These are phyloP conservation scores for Coemansia sp. DNA, from an alignment of 192 early-diverging fungal genomes.

Conservation along the genomic window DNA sequence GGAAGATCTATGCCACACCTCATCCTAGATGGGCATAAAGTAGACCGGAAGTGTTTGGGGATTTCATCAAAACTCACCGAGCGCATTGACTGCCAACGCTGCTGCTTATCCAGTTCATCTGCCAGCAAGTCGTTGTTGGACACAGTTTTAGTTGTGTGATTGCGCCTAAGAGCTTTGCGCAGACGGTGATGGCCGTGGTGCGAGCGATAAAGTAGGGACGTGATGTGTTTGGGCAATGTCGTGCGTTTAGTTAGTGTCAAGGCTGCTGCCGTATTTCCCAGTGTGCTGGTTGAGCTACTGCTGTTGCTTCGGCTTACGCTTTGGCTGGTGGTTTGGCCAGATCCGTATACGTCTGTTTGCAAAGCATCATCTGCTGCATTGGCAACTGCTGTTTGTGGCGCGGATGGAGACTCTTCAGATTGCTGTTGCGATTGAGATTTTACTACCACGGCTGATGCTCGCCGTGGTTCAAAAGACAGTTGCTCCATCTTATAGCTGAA, in stretches of 20 bases:
- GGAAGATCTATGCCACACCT: neutral
- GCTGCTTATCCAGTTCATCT: neutral
- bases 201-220: neutral
- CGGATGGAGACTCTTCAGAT: too few relatives aligned
- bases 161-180: conserved; percentile 13
- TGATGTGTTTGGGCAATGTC: conserved; percentile 2
- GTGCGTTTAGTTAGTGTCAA: neutral
- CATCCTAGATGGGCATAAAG: neutral
- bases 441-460: conserved; percentile 1
- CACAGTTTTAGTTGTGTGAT: conserved; percentile 38
- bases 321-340: neutral
- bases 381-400: too few relatives aligned
- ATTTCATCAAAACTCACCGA: conserved; percentile 14
- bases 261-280: neutral
- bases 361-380: too few relatives aligned
- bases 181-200: conserved; percentile 1
- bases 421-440: too few relatives aligned
- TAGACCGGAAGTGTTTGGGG: conserved; percentile 1
- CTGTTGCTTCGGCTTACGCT: conserved; percentile 24
- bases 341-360: too few relatives aligned
- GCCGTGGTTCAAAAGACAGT: neutral
- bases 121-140: conserved; percentile 34
- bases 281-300: conserved; percentile 24
- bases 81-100: conserved; percentile 15
- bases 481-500: neutral